Percentiles rank a stretch among this genome's conserved stretches.
These are phyloP conservation scores for Trichosporon coremiiforme DNA, from an alignment of 1,284 basidiomycete genomes.

Conservation along the genomic window DNA sequence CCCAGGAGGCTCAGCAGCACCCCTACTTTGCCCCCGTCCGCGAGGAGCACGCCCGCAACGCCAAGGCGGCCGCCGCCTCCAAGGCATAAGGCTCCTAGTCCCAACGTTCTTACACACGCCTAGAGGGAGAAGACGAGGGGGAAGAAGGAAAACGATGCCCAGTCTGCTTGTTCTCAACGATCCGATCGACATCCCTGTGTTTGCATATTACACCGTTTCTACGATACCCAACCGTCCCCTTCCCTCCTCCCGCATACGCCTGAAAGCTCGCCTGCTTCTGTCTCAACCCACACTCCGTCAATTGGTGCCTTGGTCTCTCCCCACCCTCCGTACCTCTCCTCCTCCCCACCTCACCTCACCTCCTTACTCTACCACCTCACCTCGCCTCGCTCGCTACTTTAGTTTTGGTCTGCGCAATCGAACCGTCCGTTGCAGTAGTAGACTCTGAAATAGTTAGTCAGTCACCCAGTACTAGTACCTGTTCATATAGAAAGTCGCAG, in stretches of 20 bases:
- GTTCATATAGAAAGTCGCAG: constrained; percentile 11
- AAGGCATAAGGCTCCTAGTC: not conserved
- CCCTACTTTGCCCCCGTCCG: constrained; percentile 69
- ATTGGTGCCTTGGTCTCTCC: not conserved
- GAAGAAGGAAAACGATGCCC: not conserved
- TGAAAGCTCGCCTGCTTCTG: not conserved
- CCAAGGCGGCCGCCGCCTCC: constrained; percentile 14
- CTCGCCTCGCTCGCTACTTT: not conserved
- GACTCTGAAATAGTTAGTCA: not conserved
- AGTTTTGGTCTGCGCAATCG: not conserved
- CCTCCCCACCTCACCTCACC: not conserved
- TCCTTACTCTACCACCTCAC: not conserved
- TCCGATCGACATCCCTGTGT: constrained; percentile 4
- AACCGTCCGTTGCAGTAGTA: too few species aligned
- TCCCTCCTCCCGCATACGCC: not conserved
- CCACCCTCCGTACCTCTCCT: not conserved
- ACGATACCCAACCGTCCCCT: not conserved
- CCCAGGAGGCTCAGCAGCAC: constrained; percentile 83
- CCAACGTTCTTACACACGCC: not conserved
- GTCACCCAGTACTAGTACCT: constrained; percentile 3
- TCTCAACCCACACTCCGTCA: not conserved
- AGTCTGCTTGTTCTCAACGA: constrained; percentile 3
- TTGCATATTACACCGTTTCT: not conserved
- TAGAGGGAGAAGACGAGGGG: constrained; percentile 6
- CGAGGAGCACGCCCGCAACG: constrained; percentile 33